phyloP scores from a whole-genome alignment of 2,329 filamentous ascomycete species.

The Sporothrix pallida region DNA sequence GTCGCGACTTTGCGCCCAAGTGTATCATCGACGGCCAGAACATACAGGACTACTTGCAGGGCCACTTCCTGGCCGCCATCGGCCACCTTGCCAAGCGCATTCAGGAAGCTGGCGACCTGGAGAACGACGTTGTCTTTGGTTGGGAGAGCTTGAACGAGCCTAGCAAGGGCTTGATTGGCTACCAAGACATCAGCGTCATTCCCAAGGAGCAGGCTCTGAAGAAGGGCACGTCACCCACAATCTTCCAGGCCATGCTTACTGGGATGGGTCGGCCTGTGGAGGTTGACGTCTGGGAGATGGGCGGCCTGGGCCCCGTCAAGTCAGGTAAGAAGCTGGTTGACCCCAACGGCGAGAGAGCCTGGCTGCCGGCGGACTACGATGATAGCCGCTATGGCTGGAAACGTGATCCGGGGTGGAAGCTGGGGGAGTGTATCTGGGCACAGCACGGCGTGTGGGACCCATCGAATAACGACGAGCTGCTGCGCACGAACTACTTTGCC shows the following conservation, averaged over 20 bases:
- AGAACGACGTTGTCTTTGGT: constrained; percentile 85
- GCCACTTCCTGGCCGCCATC: constrained; percentile 81
- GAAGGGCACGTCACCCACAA: constrained; percentile 90
- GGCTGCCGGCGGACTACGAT: constrained; percentile 82
- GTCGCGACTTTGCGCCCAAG: constrained; percentile 90
- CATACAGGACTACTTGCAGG: constrained; percentile 92
- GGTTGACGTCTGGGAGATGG: constrained; percentile 91
- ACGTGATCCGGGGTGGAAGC: constrained; percentile 82
- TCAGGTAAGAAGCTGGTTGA: constrained; percentile 83
- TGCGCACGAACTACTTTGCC: constrained; percentile 87
- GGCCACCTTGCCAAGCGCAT: constrained; percentile 82
- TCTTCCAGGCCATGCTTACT: constrained; percentile 90
- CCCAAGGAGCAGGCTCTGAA: constrained; percentile 88
- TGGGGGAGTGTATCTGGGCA: constrained; percentile 96
- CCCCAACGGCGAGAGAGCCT: constrained; percentile 82
- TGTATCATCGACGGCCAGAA: constrained; percentile 91
- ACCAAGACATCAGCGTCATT: constrained; percentile 78
- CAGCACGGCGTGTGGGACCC: constrained; percentile 97
- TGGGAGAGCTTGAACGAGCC: constrained; percentile 98
- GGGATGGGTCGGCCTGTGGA: constrained; percentile 92
- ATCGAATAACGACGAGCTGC: constrained; percentile 66
- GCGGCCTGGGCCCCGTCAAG: constrained; percentile 88
- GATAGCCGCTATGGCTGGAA: constrained; percentile 91
- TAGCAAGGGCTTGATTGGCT: constrained; percentile 84
- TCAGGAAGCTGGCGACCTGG: constrained; percentile 85